phyloP scores from a whole-genome alignment of 129 eudicot species.

The Deinandra increscens region DNA sequence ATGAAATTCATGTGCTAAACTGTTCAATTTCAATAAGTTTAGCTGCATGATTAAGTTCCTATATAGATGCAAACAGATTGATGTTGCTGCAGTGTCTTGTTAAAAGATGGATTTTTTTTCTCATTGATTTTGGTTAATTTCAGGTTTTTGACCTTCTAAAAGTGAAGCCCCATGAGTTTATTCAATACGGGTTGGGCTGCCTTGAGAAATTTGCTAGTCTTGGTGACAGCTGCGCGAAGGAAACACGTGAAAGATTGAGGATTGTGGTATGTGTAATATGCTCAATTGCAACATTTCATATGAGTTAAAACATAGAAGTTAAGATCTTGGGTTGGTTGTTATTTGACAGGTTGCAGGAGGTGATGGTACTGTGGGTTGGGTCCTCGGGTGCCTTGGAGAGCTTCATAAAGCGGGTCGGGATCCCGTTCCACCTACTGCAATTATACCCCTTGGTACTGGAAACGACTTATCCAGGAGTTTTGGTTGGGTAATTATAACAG shows the following conservation, averaged over 20 bases:
- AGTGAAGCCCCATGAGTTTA: slow-evolving; percentile 85
- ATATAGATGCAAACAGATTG: background rate
- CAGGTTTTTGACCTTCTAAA: slow-evolving; percentile 75
- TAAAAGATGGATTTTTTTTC: background rate
- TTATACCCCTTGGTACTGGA: slow-evolving; percentile 98
- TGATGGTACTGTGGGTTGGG: slow-evolving; percentile 99
- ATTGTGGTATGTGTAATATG: slow-evolving; percentile 62
- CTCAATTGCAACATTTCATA: background rate
- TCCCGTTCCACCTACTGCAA: slow-evolving; percentile 86
- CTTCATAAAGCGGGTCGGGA: slow-evolving; percentile 66
- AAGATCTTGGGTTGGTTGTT: slow-evolving; percentile 12
- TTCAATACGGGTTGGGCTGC: slow-evolving; percentile 80
- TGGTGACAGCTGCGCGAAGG: slow-evolving; percentile 83
- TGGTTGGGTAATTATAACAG: slow-evolving; percentile 73
- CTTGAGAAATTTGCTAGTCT: slow-evolving; percentile 72
- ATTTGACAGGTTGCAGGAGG: slow-evolving; percentile 94
- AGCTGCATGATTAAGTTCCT: background rate
- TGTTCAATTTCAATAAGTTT: background rate
- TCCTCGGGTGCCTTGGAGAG: slow-evolving; percentile 89
- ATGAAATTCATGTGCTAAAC: background rate
- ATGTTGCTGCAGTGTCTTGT: background rate
- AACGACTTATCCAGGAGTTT: slow-evolving; percentile 94
- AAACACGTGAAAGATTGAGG: slow-evolving; percentile 71
- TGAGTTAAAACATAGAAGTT: background rate
- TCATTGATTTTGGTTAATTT: slow-evolving; percentile 1